Percentiles rank a stretch among this genome's conserved stretches.
phyloP scores from a whole-genome alignment of 371 early-diverging fungal genomes.

The Apophysomyces elegans region DNA sequence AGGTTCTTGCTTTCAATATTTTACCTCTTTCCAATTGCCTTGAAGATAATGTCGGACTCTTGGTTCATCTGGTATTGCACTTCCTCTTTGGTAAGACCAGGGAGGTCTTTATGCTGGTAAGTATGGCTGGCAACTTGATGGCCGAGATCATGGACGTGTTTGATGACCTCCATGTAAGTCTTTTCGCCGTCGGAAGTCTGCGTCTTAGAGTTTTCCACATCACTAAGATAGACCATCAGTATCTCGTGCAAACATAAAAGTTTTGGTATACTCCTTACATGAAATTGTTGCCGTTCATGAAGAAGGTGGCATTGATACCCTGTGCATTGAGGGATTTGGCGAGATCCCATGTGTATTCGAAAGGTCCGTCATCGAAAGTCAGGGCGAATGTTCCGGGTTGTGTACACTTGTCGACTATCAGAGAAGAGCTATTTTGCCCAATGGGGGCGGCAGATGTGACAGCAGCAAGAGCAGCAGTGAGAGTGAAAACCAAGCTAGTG shows the following conservation, averaged over 20 bases:
- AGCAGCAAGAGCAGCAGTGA: neutral
- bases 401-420: slow-evolving; percentile 24
- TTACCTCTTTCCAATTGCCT: slow-evolving; percentile 33
- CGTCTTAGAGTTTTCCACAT: slow-evolving; percentile 23
- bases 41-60: slow-evolving; percentile 30
- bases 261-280: slow-evolving; percentile 19
- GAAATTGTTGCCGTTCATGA: slow-evolving; percentile 61
- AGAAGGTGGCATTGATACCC: slow-evolving; percentile 62
- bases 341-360: slow-evolving; percentile 43
- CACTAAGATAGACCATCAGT: slow-evolving; percentile 12
- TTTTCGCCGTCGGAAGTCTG: slow-evolving; percentile 20
- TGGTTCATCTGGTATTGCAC: slow-evolving; percentile 31
- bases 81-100: slow-evolving; percentile 18
- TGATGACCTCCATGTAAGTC: slow-evolving; percentile 40
- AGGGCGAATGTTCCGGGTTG: slow-evolving; percentile 57
- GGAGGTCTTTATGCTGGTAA: slow-evolving; percentile 52
- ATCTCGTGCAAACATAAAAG: neutral
- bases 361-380: slow-evolving; percentile 66
- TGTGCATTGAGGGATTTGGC: slow-evolving; percentile 36
- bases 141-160: slow-evolving; percentile 39
- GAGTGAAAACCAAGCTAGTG: neutral
- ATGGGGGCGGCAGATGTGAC: too few relatives aligned
- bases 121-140: slow-evolving; percentile 67
- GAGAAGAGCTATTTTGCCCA: neutral
- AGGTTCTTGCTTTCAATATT: neutral